phyloP scores from a whole-genome alignment of 352 stramenopile species.

The Phytophthora melonis region DNA sequence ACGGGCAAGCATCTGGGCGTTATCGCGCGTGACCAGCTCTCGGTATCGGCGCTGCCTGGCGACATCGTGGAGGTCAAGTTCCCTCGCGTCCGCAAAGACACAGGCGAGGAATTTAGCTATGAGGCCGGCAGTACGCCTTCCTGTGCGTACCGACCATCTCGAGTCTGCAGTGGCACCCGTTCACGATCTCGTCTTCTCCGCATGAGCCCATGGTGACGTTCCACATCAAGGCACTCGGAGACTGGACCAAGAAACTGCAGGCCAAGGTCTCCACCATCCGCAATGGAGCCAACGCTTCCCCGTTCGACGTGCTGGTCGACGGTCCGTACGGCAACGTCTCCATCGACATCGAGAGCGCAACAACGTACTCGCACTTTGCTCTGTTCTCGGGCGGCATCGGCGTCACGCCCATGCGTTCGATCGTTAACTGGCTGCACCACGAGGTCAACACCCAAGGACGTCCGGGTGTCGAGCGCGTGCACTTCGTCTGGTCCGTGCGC shows the following conservation, averaged over 20 bases:
- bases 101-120: conserved; percentile 37
- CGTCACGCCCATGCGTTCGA: conserved; percentile 24
- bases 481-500: conserved; percentile 52
- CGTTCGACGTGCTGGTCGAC: conserved; percentile 45
- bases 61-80: conserved; percentile 17
- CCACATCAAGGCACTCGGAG: conserved; percentile 59
- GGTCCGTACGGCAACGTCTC: conserved; percentile 49
- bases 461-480: conserved; percentile 31
- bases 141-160: conserved; percentile 65
- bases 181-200: conserved; percentile 79
- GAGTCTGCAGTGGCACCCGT: conserved; percentile 81
- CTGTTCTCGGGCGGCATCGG: conserved; percentile 24
- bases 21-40: conserved; percentile 15
- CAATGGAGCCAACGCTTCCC: not conserved
- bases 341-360: conserved; percentile 10
- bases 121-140: conserved; percentile 33
- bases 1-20: conserved; percentile 16
- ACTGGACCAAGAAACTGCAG: conserved; percentile 61
- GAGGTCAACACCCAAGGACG: conserved; percentile 8
- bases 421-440: conserved; percentile 34
- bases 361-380: conserved; percentile 15
- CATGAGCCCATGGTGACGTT: conserved; percentile 62
- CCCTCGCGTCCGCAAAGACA: conserved; percentile 40
- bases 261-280: conserved; percentile 1
- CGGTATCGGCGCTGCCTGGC: conserved; percentile 1